These are phyloP conservation scores for Discostella stelligera DNA, from an alignment of 352 stramenopile species.

Conservation along the genomic window DNA sequence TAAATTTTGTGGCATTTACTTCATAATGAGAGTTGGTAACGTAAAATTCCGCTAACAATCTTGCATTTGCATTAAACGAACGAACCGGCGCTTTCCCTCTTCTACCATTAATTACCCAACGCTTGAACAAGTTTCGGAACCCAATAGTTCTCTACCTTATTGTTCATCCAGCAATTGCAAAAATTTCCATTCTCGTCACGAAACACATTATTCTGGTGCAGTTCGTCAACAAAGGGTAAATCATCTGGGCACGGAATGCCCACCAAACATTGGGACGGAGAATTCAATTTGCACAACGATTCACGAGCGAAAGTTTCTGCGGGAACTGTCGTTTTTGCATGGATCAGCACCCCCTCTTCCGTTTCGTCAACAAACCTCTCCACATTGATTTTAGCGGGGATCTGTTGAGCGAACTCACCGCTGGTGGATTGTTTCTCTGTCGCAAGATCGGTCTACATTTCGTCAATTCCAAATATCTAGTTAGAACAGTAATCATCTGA, in stretches of 20 bases:
- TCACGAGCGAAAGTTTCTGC: conserved; percentile 47
- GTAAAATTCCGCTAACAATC: no score
- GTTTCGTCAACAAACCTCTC: conserved; percentile 58
- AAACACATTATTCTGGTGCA: conserved; percentile 54
- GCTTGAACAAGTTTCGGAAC: conserved; percentile 45
- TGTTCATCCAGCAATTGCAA: conserved; percentile 60
- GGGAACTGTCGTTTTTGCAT: conserved; percentile 65
- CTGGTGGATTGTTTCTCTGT: conserved; percentile 43
- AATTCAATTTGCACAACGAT: conserved; percentile 44
- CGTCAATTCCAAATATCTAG: background rate
- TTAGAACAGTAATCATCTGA: background rate
- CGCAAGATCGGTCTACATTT: conserved; percentile 34
- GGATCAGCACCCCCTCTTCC: conserved; percentile 61
- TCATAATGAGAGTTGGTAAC: no score
- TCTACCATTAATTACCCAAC: conserved; percentile 24
- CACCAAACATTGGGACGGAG: conserved; percentile 36
- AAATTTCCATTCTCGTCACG: conserved; percentile 43
- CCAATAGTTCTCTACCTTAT: conserved; percentile 53
- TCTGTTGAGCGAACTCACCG: conserved; percentile 31
- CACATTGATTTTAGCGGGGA: conserved; percentile 36
- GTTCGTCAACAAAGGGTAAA: conserved; percentile 40
- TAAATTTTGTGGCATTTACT: no score
- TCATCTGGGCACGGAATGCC: conserved; percentile 50
- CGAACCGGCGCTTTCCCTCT: background rate
- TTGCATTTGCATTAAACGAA: no score